phyloP scores from a whole-genome alignment of 2,329 filamentous ascomycete species.

The Aspergillus brasiliensis region DNA sequence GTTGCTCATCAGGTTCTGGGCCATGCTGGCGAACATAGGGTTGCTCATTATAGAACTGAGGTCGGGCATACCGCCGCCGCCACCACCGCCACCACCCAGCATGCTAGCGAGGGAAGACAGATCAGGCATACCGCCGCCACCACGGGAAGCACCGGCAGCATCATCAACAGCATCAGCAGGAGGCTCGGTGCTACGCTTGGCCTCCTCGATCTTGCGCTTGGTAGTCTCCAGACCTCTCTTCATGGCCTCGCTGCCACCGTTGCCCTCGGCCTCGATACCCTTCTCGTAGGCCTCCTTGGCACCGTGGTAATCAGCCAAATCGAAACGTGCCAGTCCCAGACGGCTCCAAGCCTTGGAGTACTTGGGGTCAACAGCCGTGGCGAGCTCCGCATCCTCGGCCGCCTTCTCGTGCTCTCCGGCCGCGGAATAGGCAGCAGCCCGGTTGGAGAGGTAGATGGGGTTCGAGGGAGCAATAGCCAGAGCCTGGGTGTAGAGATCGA shows the following conservation, averaged over 20 bases:
- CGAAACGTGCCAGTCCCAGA: constrained; percentile 86
- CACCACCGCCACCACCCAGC: constrained; percentile 64
- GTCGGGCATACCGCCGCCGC: constrained; percentile 76
- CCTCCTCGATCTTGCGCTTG: constrained; percentile 81
- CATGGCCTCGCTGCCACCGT: constrained; percentile 94
- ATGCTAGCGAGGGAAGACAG: constrained; percentile 71
- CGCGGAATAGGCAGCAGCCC: constrained; percentile 88
- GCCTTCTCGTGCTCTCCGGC: constrained; percentile 82
- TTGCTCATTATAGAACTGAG: constrained; percentile 88
- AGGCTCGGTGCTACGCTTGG: constrained; percentile 59
- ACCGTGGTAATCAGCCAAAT: constrained; percentile 84
- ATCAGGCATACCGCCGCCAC: constrained; percentile 67
- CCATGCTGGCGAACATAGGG: constrained; percentile 97
- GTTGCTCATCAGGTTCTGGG: constrained; percentile 96
- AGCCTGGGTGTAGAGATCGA: constrained; percentile 85
- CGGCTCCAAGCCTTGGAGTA: constrained; percentile 98
- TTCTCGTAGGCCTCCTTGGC: constrained; percentile 92
- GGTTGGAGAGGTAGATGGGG: constrained; percentile 96
- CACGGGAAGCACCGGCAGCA: constrained; percentile 47
- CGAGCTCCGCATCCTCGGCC: constrained; percentile 84
- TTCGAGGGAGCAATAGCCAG: constrained; percentile 79
- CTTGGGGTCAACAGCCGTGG: constrained; percentile 80
- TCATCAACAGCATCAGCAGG: constrained; percentile 57
- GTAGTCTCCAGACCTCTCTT: constrained; percentile 95
- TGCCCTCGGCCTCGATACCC: constrained; percentile 92